Base-by-base conservation (phyloP, 2,329 filamentous ascomycete species). In the Clarireedia monteithiana region DNA sequence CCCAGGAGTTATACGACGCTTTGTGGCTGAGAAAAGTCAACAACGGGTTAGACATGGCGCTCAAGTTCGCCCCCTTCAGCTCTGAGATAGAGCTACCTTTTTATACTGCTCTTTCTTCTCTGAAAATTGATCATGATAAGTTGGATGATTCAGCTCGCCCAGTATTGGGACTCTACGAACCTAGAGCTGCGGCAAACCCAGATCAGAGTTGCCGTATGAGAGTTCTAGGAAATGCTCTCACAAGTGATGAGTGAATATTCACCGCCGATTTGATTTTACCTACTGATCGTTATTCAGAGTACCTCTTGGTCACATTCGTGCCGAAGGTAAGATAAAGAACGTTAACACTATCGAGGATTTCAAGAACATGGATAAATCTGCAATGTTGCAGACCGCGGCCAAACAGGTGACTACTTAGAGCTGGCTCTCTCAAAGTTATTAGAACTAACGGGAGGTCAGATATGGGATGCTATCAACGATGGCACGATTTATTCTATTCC, bases 391-490 rank as follows among this genome's bases (percentile, higher is more conserved):
- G 60, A 85, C 85, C 59, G 85, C 89, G 39, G 92, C 86, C 10
- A 82, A 83, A 68, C 92, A 88, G 72, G 89, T 91, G 75, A 66
- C 76, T 68, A 23, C 30, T 5, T 30, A 26, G 27, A 50, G 44
- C 14, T 34, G 27, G 14, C 23, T 36, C n/a, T 24, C 38, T 27
- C 20, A 24, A 17, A 34, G n/a, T 68, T 64, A 42, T 61, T 42
- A 4, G 24, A 10, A 30, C 14, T 45, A n/a, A 56, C 48, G n/a
- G 53, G 48, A 47, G 20, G 27, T 23, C 39, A 95, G 87, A 91
- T 99, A 59, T 97, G 92, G 92, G 91, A 97, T 71, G 92, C 94
- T 26, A 96, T 99, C 67, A 86, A 91, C 63, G 94, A 99, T 72
- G 92, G 91, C 57, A 95, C 89, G 42, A 96, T 99, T 64, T 97